A percentile compares a stretch with the other conserved stretches of the same genome.
Conservation (phyloP, 1,139 yeast genomes). For the Torulaspora pretoriensis region DNA sequence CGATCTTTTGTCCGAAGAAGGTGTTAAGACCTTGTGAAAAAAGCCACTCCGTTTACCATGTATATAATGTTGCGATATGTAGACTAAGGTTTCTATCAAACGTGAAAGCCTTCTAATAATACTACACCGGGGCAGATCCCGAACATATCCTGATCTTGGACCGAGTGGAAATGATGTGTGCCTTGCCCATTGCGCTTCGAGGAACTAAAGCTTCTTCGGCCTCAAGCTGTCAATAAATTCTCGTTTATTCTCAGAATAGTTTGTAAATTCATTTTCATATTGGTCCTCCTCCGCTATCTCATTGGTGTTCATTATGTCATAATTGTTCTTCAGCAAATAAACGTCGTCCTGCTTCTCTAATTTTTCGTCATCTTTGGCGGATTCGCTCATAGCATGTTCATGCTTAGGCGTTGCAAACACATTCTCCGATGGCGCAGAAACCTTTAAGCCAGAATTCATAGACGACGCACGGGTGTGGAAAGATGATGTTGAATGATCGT, state of each 20-base stretch:
- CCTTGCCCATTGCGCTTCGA: not conserved
- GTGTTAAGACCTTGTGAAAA: slow-evolving; percentile 10
- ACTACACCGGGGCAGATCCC: not conserved
- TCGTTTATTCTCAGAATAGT: slow-evolving; percentile 39
- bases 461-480: slow-evolving; percentile 29
- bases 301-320: slow-evolving; percentile 31
- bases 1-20: slow-evolving; percentile 51
- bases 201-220: slow-evolving; percentile 30
- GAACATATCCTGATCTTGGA: not conserved
- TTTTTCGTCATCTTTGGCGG: slow-evolving; percentile 5
- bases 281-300: slow-evolving; percentile 42
- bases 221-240: slow-evolving; percentile 39
- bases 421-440: slow-evolving; percentile 19
- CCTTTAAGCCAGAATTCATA: slow-evolving; percentile 15
- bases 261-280: slow-evolving; percentile 42
- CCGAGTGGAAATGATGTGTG: not conserved
- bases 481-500: slow-evolving; percentile 23
- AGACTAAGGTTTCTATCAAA: not conserved
- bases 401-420: slow-evolving; percentile 28
- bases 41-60: slow-evolving; percentile 8
- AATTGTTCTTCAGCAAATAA: slow-evolving; percentile 37
- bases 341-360: slow-evolving; percentile 18
- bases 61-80: slow-evolving; percentile 8
- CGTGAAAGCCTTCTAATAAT: not conserved
- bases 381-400: slow-evolving; percentile 13